These are phyloP conservation scores for Ceratocystis cubensis DNA, from an alignment of 2,329 filamentous ascomycete species.

Conservation along the genomic window DNA sequence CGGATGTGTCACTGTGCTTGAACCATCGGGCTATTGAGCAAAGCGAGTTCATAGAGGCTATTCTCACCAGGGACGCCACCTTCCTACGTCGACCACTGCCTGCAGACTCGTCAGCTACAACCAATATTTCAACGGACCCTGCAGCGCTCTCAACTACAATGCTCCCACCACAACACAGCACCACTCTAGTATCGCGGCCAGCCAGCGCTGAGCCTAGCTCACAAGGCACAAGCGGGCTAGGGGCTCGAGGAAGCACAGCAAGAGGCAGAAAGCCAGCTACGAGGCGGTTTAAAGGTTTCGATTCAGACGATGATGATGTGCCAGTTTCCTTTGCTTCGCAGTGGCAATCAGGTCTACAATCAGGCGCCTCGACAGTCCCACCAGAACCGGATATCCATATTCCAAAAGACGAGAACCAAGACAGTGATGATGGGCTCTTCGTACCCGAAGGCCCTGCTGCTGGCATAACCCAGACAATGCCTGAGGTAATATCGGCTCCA, in stretches of 20 bases:
- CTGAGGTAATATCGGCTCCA: conserved; percentile 23
- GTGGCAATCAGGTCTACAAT: conserved; percentile 6
- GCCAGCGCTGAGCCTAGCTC: conserved; percentile 3
- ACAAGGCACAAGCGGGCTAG: background rate
- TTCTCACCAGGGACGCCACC: conserved; percentile 66
- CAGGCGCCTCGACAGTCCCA: conserved; percentile 19
- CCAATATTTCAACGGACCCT: conserved; percentile 1
- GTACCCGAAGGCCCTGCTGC: conserved; percentile 38
- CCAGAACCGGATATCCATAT: conserved; percentile 13
- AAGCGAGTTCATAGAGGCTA: conserved; percentile 82
- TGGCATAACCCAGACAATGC: conserved; percentile 22
- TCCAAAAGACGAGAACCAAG: conserved; percentile 17
- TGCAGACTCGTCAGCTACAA: conserved; percentile 28
- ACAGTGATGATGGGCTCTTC: conserved; percentile 40
- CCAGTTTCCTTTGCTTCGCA: conserved; percentile 19
- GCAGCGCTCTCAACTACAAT: background rate
- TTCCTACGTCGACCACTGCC: conserved; percentile 57
- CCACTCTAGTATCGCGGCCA: background rate
- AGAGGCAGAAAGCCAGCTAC: conserved; percentile 33
- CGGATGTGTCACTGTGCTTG: conserved; percentile 54
- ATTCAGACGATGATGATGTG: conserved; percentile 32
- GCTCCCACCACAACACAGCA: background rate
- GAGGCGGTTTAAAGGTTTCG: conserved; percentile 63
- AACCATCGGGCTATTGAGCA: conserved; percentile 78
- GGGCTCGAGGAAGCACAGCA: conserved; percentile 24